Base-by-base conservation (phyloP, 2,329 filamentous ascomycete genomes). In the Fusarium temperatum region DNA sequence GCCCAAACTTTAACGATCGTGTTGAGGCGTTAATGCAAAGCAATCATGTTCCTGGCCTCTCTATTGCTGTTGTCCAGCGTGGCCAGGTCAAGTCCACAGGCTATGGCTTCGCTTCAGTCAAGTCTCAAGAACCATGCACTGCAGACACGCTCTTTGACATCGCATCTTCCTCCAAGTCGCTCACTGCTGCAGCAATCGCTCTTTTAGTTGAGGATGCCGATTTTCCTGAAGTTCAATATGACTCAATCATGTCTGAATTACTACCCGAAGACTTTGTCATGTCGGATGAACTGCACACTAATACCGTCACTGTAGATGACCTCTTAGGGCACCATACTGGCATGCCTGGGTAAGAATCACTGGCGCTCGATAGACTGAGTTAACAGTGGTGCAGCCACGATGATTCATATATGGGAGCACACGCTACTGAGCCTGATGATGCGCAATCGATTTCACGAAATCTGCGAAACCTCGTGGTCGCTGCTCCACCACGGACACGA, bases 131-230 rank as follows among this genome's bases (percentile, higher is more conserved):
- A 3, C 44, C 44, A 14, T 70, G 66, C 54, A 66, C 54, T 6
- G 13, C 48, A 20, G 61, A 70, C n/a, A 70, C 61, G 3, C 24
- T 70, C 2, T 70, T 70, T 3, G 66, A 70, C 22, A 66, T 70
- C 28, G 68, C 66, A 15, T 70, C 66, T 1, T 70, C 54, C 1
- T 70, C 68, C 1, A 70, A 70, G 14, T 57, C 66, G 2, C 51
- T 70, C 5, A 66, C 66, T 1, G 54, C 54, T 3, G 12, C 38
- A 2, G 54, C 68, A 1, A 26, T 70, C 4, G 14, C 48, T 6
- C 11, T 70, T 6, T 15, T 70, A 9, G 28, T 56, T 1, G 18
- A 70, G 0, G 60, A 66, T 26, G 2, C 35, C 6, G 3, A 32
- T 2, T 54, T 55, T 28, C 36, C 45, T 1, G 26, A 51, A 24